Base-by-base conservation (phyloP, 257 asterid species). In the Salvia hispanica region DNA sequence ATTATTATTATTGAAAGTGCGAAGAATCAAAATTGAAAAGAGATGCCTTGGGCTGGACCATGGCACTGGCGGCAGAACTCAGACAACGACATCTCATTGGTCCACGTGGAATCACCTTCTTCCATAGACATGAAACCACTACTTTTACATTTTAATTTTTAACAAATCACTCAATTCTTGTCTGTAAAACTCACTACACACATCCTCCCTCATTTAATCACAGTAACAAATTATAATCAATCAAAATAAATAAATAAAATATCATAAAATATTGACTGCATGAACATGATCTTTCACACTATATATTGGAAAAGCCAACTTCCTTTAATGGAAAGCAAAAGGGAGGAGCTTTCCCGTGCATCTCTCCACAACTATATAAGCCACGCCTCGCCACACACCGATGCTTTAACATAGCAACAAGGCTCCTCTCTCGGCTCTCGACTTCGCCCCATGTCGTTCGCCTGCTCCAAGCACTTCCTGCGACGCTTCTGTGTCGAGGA, bases 401-500 rank as follows among this genome's bases (percentile, higher is more conserved):
- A 11, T 75, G 66, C 12, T 62, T 43, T 25, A 25, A 72, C 69
- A 37, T 12, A 36, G 42, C 42, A 21, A 59, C 14, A 54, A 14
- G 9, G 33, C 42, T 37, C 7, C 42, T 7, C 42, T 5, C 2
- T 37, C 42, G 21, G 21, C 21, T 18, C 21, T 13, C n/a, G 21
- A 18, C 21, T 18, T 18, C 21, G 21, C 21, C 21, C 21, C 11
- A 86, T 88, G 97, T 65, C 85, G 25, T 61, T 74, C 54, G 78
- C 86, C 3, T 80, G 42, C 65, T 69, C 86, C 4, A 84, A 80
- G 16, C 80, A 75, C 78, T 92, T 81, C 85, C 68, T 85, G 0
- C 57, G 74, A 21, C 82, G 95, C 71, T 90, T 90, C 75, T 87
- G 89, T 76, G 77, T 87, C 4, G 91, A 84, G 62, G 95, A 84